These are phyloP conservation scores for Aspergillus versicolor DNA, from an alignment of 2,329 filamentous ascomycete species.

Conservation along the genomic window DNA sequence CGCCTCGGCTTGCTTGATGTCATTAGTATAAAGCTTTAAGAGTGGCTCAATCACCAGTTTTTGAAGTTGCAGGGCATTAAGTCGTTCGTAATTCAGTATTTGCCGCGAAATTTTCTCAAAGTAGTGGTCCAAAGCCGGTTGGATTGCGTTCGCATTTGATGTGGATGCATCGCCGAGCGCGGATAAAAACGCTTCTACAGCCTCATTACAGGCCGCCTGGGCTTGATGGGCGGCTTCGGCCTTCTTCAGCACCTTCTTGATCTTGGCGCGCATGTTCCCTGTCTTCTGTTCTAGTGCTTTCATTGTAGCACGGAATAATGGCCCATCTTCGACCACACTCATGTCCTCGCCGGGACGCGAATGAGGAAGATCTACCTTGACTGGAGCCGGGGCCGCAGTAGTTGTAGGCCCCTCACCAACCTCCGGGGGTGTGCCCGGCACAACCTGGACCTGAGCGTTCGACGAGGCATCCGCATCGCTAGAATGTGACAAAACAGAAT, in stretches of 20 bases:
- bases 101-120: conserved; percentile 95
- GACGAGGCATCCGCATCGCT: conserved; percentile 64
- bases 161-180: conserved; percentile 82
- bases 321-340: conserved; percentile 83
- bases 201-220: conserved; percentile 81
- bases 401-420: conserved; percentile 23
- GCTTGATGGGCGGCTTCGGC: conserved; percentile 84
- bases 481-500: conserved; percentile 80
- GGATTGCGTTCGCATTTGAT: conserved; percentile 94
- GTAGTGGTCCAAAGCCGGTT: conserved; percentile 94
- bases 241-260: conserved; percentile 93
- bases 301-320: conserved; percentile 93
- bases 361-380: conserved; percentile 85
- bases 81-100: conserved; percentile 81
- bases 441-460: conserved; percentile 28
- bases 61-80: conserved; percentile 81
- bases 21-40: conserved; percentile 84
- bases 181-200: conserved; percentile 78
- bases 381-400: conserved; percentile 39
- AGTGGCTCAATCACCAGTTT: conserved; percentile 94
- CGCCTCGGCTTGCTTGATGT: conserved; percentile 95
- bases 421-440: conserved; percentile 32
- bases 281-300: conserved; percentile 96
- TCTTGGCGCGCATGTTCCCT: conserved; percentile 85
- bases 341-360: conserved; percentile 84